These are phyloP conservation scores for Malania oleifera DNA, from an alignment of 164 flowering plant genomes.

Conservation along the genomic window DNA sequence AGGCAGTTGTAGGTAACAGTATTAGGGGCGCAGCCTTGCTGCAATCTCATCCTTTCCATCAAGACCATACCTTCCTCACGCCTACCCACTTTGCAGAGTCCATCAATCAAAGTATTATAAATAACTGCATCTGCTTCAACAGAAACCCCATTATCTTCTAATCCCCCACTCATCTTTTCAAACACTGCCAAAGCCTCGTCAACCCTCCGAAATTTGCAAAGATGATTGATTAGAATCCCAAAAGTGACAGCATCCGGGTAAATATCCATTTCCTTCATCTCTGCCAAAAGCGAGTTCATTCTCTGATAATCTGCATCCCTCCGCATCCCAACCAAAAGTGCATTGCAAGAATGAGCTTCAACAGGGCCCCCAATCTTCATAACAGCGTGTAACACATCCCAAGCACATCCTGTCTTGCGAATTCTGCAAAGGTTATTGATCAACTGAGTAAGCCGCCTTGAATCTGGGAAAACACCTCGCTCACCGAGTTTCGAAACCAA, in stretches of 20 bases:
- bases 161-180: slow-evolving; percentile 35
- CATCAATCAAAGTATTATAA: slow-evolving; percentile 71
- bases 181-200: slow-evolving; percentile 66
- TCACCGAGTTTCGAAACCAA: slow-evolving; percentile 36
- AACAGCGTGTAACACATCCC: slow-evolving; percentile 45
- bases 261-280: slow-evolving; percentile 65
- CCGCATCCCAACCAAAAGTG: slow-evolving; percentile 57
- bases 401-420: slow-evolving; percentile 33
- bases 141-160: slow-evolving; percentile 16
- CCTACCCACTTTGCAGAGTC: slow-evolving; percentile 83
- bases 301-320: slow-evolving; percentile 31
- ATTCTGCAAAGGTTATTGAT: slow-evolving; percentile 43
- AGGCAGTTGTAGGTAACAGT: slow-evolving; percentile 63
- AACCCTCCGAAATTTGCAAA: slow-evolving; percentile 59
- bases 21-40: slow-evolving; percentile 38
- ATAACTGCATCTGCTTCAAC: slow-evolving; percentile 50
- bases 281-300: slow-evolving; percentile 46
- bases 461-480: slow-evolving; percentile 35
- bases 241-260: slow-evolving; percentile 53
- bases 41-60: slow-evolving; percentile 43
- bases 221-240: slow-evolving; percentile 54
- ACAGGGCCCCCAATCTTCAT: slow-evolving; percentile 35
- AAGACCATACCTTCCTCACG: slow-evolving; percentile 57
- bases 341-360: slow-evolving; percentile 50
- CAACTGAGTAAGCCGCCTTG: slow-evolving; percentile 32